phyloP scores from a whole-genome alignment of 345 rosid genomes.

The Cardiospermum halicacabum region DNA sequence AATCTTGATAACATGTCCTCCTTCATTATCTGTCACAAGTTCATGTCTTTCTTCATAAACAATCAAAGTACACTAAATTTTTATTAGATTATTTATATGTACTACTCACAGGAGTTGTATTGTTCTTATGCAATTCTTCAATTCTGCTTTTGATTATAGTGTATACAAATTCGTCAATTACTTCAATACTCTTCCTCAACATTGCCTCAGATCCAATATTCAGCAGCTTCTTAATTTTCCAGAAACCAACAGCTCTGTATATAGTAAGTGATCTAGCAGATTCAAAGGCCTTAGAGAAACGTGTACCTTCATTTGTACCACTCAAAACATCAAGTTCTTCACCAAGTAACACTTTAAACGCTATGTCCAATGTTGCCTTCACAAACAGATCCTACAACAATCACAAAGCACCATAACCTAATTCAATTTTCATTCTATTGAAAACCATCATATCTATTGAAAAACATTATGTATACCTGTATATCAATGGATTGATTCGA shows the following conservation, averaged over 20 bases:
- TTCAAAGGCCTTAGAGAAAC: conserved; percentile 17
- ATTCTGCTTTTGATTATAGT: conserved; percentile 14
- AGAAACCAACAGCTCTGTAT: conserved; percentile 6
- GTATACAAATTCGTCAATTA: conserved; percentile 20
- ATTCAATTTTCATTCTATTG: not conserved
- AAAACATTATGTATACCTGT: too few relatives aligned
- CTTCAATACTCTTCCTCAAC: conserved; percentile 10
- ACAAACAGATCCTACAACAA: conserved; percentile 20
- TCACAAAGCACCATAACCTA: not conserved
- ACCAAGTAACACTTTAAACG: conserved; percentile 23
- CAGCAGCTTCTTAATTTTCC: conserved; percentile 23
- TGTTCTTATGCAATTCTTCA: conserved; percentile 3
- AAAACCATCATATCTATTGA: not conserved
- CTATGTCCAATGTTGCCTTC: conserved; percentile 21
- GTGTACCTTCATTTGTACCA: conserved; percentile 16
- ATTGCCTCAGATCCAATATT: conserved; percentile 26
- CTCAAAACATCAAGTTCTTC: conserved; percentile 19
- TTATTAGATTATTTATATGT: not conserved
- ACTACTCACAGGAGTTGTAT: conserved; percentile 13
- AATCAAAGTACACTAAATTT: not conserved
- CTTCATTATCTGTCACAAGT: conserved; percentile 13
- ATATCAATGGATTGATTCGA: conserved; percentile 21
- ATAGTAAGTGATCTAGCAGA: conserved; percentile 9
- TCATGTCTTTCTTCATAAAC: not conserved
- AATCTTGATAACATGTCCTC: conserved; percentile 30